Evolutionary conservation across 2,329 filamentous ascomycete genomes (phyloP), one percentile per base, ranked within the genome.

Genomic region (Aspergillus felis): DNA sequence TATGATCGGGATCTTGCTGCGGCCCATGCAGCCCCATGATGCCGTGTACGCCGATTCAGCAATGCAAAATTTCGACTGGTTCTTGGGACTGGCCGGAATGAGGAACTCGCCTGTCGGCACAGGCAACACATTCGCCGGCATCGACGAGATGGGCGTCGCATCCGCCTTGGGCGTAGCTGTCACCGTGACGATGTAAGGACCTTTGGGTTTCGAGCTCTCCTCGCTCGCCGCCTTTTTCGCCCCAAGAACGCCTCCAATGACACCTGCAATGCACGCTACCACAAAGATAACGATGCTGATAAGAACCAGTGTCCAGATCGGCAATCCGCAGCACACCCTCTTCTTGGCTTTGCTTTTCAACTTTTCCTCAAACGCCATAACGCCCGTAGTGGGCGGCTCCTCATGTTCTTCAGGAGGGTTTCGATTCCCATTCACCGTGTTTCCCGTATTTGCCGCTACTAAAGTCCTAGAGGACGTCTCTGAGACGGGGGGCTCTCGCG

Each of bases 221-320:
- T 68, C 64, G 47, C 65, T 67, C 28, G 69, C 69, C 6, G 69
- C 74, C 60, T 70, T 72, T 54, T 69, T 72, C 41, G 79, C 80
- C 14, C 78, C 79, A 53, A 83, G 66, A 25, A 84, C 72, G 41
- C 81, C 81, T 4, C 82, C 82, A 64, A 84, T 79, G 5, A 81
- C 78, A 54, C 80, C 81, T 53, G 82, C 82, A 47, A 84, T 73
- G 28, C 81, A 74, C 32, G 77, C 76, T 46, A 79, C 79, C 14
- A 84, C 68, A 14, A 82, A 61, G 55, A 84, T 68, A 2, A 81
- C 64, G 8, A 79, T 69, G 3, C 74, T 70, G 8, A 81, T 65
- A 5, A 82, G 66, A 27, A 79, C 71, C n/a, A 84, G 64, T 2
- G 77, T 75, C 71, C 81, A 82, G 50, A 84, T 66, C 0, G 82